A percentile compares a stretch with the other conserved stretches of the same genome.
Conservation (phyloP, 2,329 filamentous ascomycete species). For the Fusarium phyllophilum region DNA sequence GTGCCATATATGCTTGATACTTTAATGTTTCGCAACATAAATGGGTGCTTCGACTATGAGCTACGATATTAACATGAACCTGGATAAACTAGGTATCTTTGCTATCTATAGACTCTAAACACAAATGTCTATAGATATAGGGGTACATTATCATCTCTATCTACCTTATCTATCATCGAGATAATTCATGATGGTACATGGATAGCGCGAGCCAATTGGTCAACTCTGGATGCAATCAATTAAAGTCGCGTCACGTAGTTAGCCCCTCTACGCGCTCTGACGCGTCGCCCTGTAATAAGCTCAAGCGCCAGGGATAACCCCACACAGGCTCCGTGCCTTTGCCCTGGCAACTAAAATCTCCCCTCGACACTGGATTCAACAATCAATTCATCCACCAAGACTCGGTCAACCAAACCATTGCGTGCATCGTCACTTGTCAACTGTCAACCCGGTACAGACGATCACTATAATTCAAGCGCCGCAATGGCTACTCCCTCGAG, state of each 20-base stretch:
- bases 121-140: no score
- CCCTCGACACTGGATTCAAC: slow-evolving; percentile 27
- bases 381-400: slow-evolving; percentile 2
- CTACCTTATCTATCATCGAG: not conserved
- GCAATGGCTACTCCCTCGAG: slow-evolving; percentile 62
- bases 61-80: not conserved
- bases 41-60: not conserved
- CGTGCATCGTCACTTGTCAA: not conserved
- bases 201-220: not conserved
- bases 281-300: slow-evolving; percentile 40
- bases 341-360: slow-evolving; percentile 38
- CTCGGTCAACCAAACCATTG: not conserved
- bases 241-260: slow-evolving; percentile 49
- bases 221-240: slow-evolving; percentile 50
- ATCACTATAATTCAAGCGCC: not conserved
- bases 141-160: not conserved
- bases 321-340: slow-evolving; percentile 33
- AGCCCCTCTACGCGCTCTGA: slow-evolving; percentile 46
- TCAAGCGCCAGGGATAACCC: slow-evolving; percentile 11
- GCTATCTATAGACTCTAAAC: not conserved
- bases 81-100: not conserved
- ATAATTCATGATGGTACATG: not conserved
- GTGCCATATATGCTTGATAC: not conserved
- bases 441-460: slow-evolving; percentile 4
- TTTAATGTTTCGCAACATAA: not conserved